A percentile compares a stretch with the other conserved stretches of the same genome.
These are phyloP conservation scores for Claviceps sp. DNA, from an alignment of 2,329 filamentous ascomycete species.

Conservation along the genomic window DNA sequence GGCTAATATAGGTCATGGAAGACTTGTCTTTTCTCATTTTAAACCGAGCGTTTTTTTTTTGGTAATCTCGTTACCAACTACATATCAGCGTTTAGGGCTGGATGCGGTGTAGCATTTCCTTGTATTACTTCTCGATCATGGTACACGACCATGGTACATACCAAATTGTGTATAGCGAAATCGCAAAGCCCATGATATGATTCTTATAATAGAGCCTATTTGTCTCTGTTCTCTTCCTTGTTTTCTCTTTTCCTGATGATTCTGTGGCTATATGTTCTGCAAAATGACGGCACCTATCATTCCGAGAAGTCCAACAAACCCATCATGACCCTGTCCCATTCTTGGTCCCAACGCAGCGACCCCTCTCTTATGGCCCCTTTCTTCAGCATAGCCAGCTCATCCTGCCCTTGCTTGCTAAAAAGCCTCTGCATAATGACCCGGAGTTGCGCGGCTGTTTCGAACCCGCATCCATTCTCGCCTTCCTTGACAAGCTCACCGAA, in stretches of 20 bases:
- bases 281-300: neutral
- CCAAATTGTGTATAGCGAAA: neutral
- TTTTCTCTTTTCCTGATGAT: neutral
- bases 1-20: too few species aligned
- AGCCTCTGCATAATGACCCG: constrained; percentile 48
- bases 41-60: neutral
- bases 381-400: constrained; percentile 47
- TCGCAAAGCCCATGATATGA: neutral
- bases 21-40: too few species aligned
- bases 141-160: neutral
- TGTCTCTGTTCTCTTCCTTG: neutral
- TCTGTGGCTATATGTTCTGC: neutral
- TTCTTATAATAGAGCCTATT: neutral
- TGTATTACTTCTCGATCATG: neutral
- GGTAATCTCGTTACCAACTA: neutral
- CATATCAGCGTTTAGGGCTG: neutral
- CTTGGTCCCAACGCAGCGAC: constrained; percentile 70
- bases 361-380: constrained; percentile 64
- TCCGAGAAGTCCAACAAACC: constrained; percentile 45
- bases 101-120: neutral
- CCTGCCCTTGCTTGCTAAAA: constrained; percentile 36
- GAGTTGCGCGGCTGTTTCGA: constrained; percentile 57
- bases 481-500: constrained; percentile 86
- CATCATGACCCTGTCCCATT: constrained; percentile 79
- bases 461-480: constrained; percentile 74